Percentiles rank a stretch among this genome's conserved stretches.
Evolutionary conservation across 257 asterid species (phyloP).

Genomic region (Eucommia ulmoides): DNA sequence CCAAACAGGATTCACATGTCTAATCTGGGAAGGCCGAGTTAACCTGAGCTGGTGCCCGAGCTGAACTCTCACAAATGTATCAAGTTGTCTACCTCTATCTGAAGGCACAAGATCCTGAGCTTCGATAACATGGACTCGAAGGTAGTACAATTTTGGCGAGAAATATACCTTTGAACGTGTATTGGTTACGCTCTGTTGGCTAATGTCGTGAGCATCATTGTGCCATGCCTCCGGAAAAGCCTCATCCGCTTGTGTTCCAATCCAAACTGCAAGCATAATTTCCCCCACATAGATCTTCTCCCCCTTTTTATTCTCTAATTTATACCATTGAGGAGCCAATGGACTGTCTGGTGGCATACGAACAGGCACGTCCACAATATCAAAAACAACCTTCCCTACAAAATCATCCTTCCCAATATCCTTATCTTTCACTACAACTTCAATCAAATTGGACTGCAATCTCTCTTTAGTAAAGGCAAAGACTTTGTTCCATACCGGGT

Average conservation of each 20-base stretch:
- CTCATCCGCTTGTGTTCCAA: slow-evolving; percentile 95
- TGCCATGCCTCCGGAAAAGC: slow-evolving; percentile 89
- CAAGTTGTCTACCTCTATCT: slow-evolving; percentile 38
- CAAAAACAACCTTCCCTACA: slow-evolving; percentile 64
- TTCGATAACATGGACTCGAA: slow-evolving; percentile 55
- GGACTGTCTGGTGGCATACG: slow-evolving; percentile 90
- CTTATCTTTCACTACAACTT: slow-evolving; percentile 58
- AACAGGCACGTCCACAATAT: slow-evolving; percentile 47
- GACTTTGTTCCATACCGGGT: slow-evolving; percentile 56
- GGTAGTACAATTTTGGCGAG: slow-evolving; percentile 61
- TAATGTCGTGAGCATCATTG: slow-evolving; percentile 62
- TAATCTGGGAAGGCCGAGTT: slow-evolving; percentile 43
- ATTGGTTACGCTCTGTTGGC: slow-evolving; percentile 37
- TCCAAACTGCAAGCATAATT: slow-evolving; percentile 88
- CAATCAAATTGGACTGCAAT: slow-evolving; percentile 59
- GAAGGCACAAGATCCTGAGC: slow-evolving; percentile 76
- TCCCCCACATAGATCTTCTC: slow-evolving; percentile 45
- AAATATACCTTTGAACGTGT: slow-evolving; percentile 81
- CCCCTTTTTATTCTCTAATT: slow-evolving; percentile 49
- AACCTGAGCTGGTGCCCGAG: slow-evolving; percentile 52
- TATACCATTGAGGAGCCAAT: slow-evolving; percentile 80
- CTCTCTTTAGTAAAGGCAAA: slow-evolving; percentile 74
- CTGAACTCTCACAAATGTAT: slow-evolving; percentile 46
- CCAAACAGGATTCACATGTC: slow-evolving; percentile 58
- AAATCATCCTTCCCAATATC: slow-evolving; percentile 72